Evolutionary conservation across 139 green algal species (phyloP), one percentile per base, ranked within the genome.

Genomic region (Astrephomene gubernaculifera): DNA sequence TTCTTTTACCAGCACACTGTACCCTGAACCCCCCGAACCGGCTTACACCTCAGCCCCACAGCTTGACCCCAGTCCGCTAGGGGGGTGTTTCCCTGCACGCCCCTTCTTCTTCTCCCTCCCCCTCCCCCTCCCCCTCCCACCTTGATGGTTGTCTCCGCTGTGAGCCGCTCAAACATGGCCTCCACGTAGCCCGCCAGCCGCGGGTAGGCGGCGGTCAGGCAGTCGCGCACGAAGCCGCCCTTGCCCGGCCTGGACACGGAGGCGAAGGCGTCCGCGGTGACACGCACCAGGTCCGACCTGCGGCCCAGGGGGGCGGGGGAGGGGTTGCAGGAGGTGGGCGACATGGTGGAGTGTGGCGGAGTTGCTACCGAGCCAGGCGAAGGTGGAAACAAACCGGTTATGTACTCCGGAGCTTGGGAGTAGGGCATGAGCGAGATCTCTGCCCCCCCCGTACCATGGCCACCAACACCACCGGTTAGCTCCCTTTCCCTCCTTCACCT

Each of bases 121-220:
- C 49, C 49, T 57, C 17, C 49, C 17, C 60, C 60, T 4, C 7
- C 31, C 17, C 14, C 49, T 57, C 60, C 82, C 35, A 87, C 91
- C 88, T 94, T 95, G 72, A 91, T 85, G 27, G 90, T 90, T 2
- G 92, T 97, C 74, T 98, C 96, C 29, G 87, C 88, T 6, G 75
- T 44, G 29, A 98, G 89, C 0, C 90, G 70, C 9, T 93, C 86
- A 3, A 96, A 88, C 19, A 90, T 87, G 2, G 81, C 76, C 68
- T 99, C 95, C 43, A 99, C 45, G n/a, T 96, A 69, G 0, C 44
- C 52, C 9, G 95, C 91, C 60, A 99, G 91, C 33, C 89, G 88
- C 0, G 97, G 96, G 87, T 95, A 99, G 3, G 83, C 69, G 10
- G 78, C 49, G 1, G 93, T 86, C 1, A 99, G 94, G 25, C 90